These are phyloP conservation scores for Sporothrix brasiliensis DNA, from an alignment of 2,329 filamentous ascomycete genomes.

Conservation along the genomic window DNA sequence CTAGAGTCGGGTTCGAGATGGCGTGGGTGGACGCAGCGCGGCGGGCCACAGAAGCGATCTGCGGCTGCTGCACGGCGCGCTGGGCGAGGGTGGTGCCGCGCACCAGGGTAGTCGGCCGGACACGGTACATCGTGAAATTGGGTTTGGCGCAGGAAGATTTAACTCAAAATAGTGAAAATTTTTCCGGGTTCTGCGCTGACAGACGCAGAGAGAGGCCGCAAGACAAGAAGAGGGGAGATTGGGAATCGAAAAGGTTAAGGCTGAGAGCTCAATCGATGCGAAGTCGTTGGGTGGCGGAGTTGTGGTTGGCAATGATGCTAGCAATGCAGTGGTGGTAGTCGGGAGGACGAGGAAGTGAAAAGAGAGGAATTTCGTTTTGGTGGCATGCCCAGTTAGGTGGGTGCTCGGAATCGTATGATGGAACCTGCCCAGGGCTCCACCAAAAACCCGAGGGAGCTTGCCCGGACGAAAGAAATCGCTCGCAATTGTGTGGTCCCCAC, in stretches of 20 bases:
- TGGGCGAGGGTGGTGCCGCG: conserved; percentile 45
- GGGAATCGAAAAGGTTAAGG: conserved; percentile 4
- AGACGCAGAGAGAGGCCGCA: conserved; percentile 13
- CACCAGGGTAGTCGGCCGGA: conserved; percentile 56
- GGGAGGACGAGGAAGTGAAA: conserved; percentile 34
- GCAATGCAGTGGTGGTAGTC: conserved; percentile 6
- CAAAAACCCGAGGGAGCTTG: conserved; percentile 33
- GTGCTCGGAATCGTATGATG: conserved; percentile 37
- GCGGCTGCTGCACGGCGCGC: conserved; percentile 41
- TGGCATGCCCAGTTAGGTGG: conserved; percentile 19
- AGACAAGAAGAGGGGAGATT: conserved; percentile 16
- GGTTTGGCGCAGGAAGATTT: neutral
- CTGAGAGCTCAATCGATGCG: conserved; percentile 24
- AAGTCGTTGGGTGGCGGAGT: conserved; percentile 9
- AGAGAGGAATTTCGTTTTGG: conserved; percentile 28
- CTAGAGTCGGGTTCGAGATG: conserved; percentile 95
- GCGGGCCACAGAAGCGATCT: conserved; percentile 50
- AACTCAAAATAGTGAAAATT: conserved; percentile 28
- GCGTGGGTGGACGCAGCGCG: conserved; percentile 74
- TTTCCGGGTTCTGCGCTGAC: conserved; percentile 18
- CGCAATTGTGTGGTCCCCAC: conserved; percentile 34
- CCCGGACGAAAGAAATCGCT: conserved; percentile 37
- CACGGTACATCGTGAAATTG: conserved; percentile 56
- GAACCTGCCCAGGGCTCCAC: conserved; percentile 34
- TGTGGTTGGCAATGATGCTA: conserved; percentile 17